These are phyloP conservation scores for Herpetomonas samuelpessoai DNA, from an alignment of 208 protist species.

Conservation along the genomic window DNA sequence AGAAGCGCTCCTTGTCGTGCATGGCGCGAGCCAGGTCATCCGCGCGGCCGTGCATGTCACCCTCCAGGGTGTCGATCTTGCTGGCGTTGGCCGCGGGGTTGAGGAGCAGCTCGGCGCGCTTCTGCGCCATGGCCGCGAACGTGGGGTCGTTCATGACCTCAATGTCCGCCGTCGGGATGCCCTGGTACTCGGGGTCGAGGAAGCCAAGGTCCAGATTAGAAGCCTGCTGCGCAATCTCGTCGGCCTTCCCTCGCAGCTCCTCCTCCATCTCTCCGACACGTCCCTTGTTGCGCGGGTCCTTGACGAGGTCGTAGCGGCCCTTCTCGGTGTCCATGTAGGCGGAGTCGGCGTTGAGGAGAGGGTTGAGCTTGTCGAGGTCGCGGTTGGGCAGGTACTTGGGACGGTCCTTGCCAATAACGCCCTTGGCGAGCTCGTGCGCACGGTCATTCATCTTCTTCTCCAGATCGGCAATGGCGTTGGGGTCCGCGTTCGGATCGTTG, in stretches of 20 bases:
- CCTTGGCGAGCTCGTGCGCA: slow-evolving; percentile 44
- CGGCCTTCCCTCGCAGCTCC: slow-evolving; percentile 27
- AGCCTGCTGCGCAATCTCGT: slow-evolving; percentile 30
- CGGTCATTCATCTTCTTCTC: slow-evolving; percentile 51
- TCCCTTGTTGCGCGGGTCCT: slow-evolving; percentile 52
- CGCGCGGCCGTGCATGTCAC: slow-evolving; percentile 61
- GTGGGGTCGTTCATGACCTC: slow-evolving; percentile 43
- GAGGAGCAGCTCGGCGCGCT: slow-evolving; percentile 33
- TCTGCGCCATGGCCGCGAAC: slow-evolving; percentile 45
- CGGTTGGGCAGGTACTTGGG: slow-evolving; percentile 43
- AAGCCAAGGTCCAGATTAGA: slow-evolving; percentile 39
- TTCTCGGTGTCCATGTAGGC: slow-evolving; percentile 47
- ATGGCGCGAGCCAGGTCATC: slow-evolving; percentile 46
- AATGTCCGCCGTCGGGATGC: slow-evolving; percentile 60
- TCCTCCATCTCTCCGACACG: slow-evolving; percentile 50
- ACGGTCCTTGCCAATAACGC: slow-evolving; percentile 52
- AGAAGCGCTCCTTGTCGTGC: slow-evolving; percentile 49
- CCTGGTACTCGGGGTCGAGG: slow-evolving; percentile 65
- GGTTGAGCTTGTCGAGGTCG: slow-evolving; percentile 43
- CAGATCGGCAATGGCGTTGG: slow-evolving; percentile 24
- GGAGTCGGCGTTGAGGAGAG: slow-evolving; percentile 37
- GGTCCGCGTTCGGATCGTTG: slow-evolving; percentile 30
- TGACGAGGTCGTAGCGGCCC: slow-evolving; percentile 52
- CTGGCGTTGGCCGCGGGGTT: slow-evolving; percentile 53
- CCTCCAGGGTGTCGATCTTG: slow-evolving; percentile 64